Base-by-base conservation (phyloP, 2,329 filamentous ascomycete genomes). In the Penicillium sp. region DNA sequence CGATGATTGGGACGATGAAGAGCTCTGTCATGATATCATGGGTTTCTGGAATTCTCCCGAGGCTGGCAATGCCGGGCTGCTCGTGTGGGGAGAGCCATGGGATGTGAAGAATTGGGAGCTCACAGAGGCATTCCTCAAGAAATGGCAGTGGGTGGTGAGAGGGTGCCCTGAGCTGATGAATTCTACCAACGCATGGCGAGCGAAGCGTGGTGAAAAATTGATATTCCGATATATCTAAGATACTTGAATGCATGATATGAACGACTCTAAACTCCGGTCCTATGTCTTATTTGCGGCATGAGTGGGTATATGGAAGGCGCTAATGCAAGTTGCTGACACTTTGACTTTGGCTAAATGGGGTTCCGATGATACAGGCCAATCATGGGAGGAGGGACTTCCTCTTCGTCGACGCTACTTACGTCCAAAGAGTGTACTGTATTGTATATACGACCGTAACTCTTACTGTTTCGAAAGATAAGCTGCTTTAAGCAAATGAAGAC, bases 31-130 rank as follows among this genome's bases (percentile, higher is more conserved):
- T 13, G 75, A 76, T 46, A 59, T 76, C 8, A 65, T 72, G 51
- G 70, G 70, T 16, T 68, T 68, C 26, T 67, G 65, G 65, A 59
- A 63, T 36, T 53, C 52, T 2, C 49, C 61, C 1, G 49, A 44
- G 1, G 54, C 53, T n/a, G 57, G 41, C 15, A 10, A 57, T 45
- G 63, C 69, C 16, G 70, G 66, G 1, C 39, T 81, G 1, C 66
- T 81, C 12, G 75, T 81, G 1, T 82, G 79, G 80, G 76, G 77
- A 0, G 74, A 79, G 6, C 68, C 79, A 0, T 76, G 72, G 66
- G 70, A 80, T 33, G 50, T 68, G 2, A 53, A 55, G 0, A 74
- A 70, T 9, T 82, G 79, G 80, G 80, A 82, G 56, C 67, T 76
- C 1, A 79, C 71, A 0, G 68, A 71, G 8, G 51, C 53, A 0